Evolutionary conservation across 2,329 filamentous ascomycete species (phyloP), one percentile per base, ranked within the genome.

Genomic region (Dissoconium aciculare): DNA sequence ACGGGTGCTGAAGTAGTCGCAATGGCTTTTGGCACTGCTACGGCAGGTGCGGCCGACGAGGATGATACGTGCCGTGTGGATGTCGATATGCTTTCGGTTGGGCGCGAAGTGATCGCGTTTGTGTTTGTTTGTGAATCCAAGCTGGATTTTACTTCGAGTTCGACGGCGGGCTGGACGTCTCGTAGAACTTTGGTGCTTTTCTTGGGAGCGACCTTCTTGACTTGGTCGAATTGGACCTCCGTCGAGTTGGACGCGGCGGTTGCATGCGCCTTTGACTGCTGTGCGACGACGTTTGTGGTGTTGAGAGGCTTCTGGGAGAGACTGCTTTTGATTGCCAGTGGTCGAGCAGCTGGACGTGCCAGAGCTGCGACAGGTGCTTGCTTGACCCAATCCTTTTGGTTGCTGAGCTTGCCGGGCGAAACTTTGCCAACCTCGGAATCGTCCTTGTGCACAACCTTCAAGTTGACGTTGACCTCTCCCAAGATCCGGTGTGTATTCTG

Each of bases 401-500:
- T 40, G 33, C 36, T 55, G 35, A 41, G 50, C 41, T 44, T 52
- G 15, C 50, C 48, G 11, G 51, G 50, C 19, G 56, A 57, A 24
- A 57, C 55, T 50, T 69, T 71, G 35, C 55, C 58, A 15, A 70
- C 49, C 31, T 58, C 59, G 21, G 61, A 62, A 45, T 78, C 73
- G 52, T 78, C 73, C 44, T 70, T 68, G 30, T 51, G 50, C 15
- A 44, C 47, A 31, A 52, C 26, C 30, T 40, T 46, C 15, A 40
- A 26, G 36, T 53, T 53, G 16, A 43, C 37, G 31, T 47, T 51
- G 25, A 40, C 39, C 33, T 53, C 50, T 17, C 44, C 50, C 16
- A 53, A 41, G n/a, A 50, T 40, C 43, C 19, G 19, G n/a, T 23
- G 19, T n/a, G 84, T 74, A 61, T 85, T 89, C 33, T 74, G 64